Base-by-base conservation (phyloP, 345 rosid species). In the Jatropha curcas region DNA sequence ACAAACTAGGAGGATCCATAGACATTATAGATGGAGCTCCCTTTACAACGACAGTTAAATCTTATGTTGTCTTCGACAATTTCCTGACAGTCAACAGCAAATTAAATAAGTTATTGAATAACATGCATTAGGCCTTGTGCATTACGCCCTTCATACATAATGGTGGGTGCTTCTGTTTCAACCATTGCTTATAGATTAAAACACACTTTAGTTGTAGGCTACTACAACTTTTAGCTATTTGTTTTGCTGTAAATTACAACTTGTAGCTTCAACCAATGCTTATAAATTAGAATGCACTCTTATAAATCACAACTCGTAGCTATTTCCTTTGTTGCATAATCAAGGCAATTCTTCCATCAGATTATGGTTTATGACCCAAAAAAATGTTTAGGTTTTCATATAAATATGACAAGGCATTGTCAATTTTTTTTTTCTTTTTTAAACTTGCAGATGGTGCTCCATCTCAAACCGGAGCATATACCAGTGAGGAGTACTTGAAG, bases 401-500 rank as follows among this genome's bases (percentile, higher is more conserved):
- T 51, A 13, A 50, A 71, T 30, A 33, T 8, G 48, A 28, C 20
- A 48, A 43, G 33, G 28, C 55, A 43, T 67, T 51, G n/a, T n/a
- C 13, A 45, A 59, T 70, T 59, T 13, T 73, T n/a, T n/a, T n/a
- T n/a, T n/a, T n/a, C n/a, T n/a, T n/a, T n/a, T 63, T 31, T 35
- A 43, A 74, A 56, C 34, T 28, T 58, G 74, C 84, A 89, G 99
- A 91, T 82, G 94, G 87, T n/a, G 25, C 77, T 80, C 22, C 85
- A 69, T 72, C 84, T 16, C 72, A 84, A 66, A 81, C 74, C 68
- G 77, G 60, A 76, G 93, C 90, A 31, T 91, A 91, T 84, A 83
- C 94, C 5, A 85, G 84, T 1, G 97, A 95, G 71, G 98, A 88
- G 45, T 88, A 86, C 79, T 79, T 89, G 77, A 91, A 87, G 87